A percentile compares a stretch with the other conserved stretches of the same genome.
Evolutionary conservation across 202 grass and related monocot species (phyloP).

Genomic region (Elaeis oleifera): DNA sequence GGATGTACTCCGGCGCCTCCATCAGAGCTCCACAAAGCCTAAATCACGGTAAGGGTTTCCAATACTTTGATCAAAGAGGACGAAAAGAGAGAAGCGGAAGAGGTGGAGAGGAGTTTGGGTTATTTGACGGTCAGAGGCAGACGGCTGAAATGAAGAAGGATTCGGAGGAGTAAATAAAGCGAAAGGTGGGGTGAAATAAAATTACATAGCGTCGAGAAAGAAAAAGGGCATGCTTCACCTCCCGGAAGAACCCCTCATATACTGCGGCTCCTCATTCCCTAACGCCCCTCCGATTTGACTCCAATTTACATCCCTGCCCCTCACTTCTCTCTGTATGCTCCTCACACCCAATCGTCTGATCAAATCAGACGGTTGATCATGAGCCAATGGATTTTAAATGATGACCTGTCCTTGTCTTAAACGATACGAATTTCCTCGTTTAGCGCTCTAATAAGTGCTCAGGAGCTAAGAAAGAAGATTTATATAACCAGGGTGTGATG

Average conservation of each 20-base stretch:
- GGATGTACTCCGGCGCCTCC: slow-evolving; percentile 38
- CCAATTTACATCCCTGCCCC: slow-evolving; percentile 1
- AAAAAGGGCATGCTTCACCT: slow-evolving; percentile 1
- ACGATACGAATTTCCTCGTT: too few relatives aligned
- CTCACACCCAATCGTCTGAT: too few relatives aligned
- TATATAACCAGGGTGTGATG: too few relatives aligned
- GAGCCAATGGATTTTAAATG: too few relatives aligned
- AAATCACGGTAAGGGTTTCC: too few relatives aligned
- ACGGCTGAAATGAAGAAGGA: slow-evolving; percentile 48
- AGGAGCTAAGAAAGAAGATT: too few relatives aligned
- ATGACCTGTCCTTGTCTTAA: too few relatives aligned
- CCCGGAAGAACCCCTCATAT: background rate
- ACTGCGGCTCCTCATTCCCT: too few relatives aligned
- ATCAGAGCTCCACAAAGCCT: slow-evolving; percentile 27
- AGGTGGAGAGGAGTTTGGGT: slow-evolving; percentile 6
- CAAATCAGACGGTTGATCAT: too few relatives aligned
- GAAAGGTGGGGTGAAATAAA: slow-evolving; percentile 24
- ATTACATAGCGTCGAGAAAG: background rate
- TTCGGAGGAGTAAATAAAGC: slow-evolving; percentile 72
- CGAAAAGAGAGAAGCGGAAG: slow-evolving; percentile 13
- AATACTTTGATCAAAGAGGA: slow-evolving; percentile 8
- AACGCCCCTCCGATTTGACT: background rate
- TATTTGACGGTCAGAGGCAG: slow-evolving; percentile 47
- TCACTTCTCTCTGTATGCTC: too few relatives aligned
- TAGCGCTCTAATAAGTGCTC: too few relatives aligned